phyloP scores from a whole-genome alignment of 805 yeast species.

The Torulaspora microellipsoides region DNA sequence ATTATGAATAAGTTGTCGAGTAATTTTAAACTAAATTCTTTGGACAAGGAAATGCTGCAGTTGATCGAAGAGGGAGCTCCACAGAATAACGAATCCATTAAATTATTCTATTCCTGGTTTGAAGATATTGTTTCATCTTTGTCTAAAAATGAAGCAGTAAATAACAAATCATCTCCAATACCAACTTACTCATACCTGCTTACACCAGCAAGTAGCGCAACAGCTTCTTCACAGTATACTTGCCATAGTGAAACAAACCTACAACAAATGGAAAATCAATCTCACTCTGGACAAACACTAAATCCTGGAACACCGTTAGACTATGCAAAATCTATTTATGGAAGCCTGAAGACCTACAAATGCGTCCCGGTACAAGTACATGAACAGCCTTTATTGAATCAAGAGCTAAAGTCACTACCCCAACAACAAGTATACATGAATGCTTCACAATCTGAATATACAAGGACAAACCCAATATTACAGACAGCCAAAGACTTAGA shows the following conservation, averaged over 20 bases:
- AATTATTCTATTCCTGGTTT: slow-evolving; percentile 22
- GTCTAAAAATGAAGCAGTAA: slow-evolving; percentile 1
- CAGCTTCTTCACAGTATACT: neutral
- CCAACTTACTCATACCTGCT: slow-evolving; percentile 4
- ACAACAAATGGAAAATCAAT: neutral
- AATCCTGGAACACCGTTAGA: slow-evolving; percentile 28
- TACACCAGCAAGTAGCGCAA: slow-evolving; percentile 7
- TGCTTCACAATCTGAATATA: neutral
- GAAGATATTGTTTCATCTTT: slow-evolving; percentile 18
- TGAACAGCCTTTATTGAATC: slow-evolving; percentile 6
- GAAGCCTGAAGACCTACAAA: slow-evolving; percentile 26
- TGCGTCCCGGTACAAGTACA: slow-evolving; percentile 30
- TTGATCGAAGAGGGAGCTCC: slow-evolving; percentile 33
- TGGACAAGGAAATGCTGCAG: slow-evolving; percentile 26
- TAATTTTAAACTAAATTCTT: slow-evolving; percentile 20
- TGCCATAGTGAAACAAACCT: neutral
- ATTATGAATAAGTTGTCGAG: slow-evolving; percentile 28
- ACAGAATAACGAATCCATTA: slow-evolving; percentile 21
- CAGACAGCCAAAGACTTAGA: slow-evolving; percentile 23
- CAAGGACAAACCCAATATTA: slow-evolving; percentile 9
- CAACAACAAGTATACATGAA: slow-evolving; percentile 5
- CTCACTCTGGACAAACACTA: slow-evolving; percentile 3
- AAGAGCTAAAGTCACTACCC: slow-evolving; percentile 1
- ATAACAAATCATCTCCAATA: neutral
- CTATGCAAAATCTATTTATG: slow-evolving; percentile 31